Base-by-base conservation (phyloP, 2,329 filamentous ascomycete genomes). In the Botrytis deweyae region DNA sequence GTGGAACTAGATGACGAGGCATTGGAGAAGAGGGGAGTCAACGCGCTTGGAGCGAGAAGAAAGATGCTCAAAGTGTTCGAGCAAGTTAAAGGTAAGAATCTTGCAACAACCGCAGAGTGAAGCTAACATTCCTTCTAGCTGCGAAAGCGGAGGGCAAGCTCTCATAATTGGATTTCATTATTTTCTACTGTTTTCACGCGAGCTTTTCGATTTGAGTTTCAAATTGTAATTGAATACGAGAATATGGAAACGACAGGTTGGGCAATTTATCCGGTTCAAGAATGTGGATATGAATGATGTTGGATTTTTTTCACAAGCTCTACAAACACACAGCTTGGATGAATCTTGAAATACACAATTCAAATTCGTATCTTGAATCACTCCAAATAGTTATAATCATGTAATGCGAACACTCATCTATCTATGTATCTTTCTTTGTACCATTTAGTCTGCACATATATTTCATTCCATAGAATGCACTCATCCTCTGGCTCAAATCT, bases 11-110 rank as follows among this genome's bases (percentile, higher is more conserved):
- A 98, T 80, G 96, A 99, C 78, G 95, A 95, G 81, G 95, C 93
- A 67, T 86, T 99, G 76, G 95, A 98, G 84, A 93, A 94, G 40
- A 92, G 94, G 70, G 96, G 96, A 68, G 96, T 99, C 46, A 98
- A 97, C 82, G 96, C 96, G 72, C 88, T 98, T 73, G 96, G 96
- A 79, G 96, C 96, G 29, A 88, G 96, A 78, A 92, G 95, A 82
- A 99, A 99, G 88, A 97, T 99, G 93, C 86, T 99, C 75, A 99
- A 99, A 89, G 96, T 98, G 73, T 98, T 98, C 84, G 96, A 98
- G 80, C 95, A 98, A 86, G 95, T 98, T 80, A 94, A 90, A 84
- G 92, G 89, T 90, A 84, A 76, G 84, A 79, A 61, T 29, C 59
- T 25, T 55, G 10, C 22, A n/a, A 18, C 58, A 52, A 29, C 25